A percentile compares a stretch with the other conserved stretches of the same genome.
Evolutionary conservation across 805 yeast genomes (phyloP).

Genomic region (Dipodascus albidus): DNA sequence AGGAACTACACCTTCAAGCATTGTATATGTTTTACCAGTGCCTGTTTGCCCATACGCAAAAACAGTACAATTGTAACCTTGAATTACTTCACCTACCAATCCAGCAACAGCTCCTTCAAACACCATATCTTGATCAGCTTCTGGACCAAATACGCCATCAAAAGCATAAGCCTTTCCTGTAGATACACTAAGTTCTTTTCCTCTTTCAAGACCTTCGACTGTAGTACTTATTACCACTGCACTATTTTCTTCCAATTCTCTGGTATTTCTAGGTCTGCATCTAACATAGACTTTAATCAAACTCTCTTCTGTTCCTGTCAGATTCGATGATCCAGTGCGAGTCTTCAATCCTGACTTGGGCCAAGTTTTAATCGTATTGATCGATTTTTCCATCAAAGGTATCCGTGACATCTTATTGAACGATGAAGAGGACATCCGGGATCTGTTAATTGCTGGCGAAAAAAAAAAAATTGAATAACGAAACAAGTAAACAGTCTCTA

Average conservation of each 20-base stretch:
- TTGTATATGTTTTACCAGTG: slow-evolving; percentile 82
- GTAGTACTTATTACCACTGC: slow-evolving; percentile 38
- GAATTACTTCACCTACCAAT: slow-evolving; percentile 52
- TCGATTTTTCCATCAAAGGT: neutral
- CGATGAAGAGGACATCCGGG: too few relatives aligned
- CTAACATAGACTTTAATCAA: slow-evolving; percentile 51
- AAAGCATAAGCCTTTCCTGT: slow-evolving; percentile 50
- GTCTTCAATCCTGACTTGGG: neutral
- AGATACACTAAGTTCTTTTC: slow-evolving; percentile 35
- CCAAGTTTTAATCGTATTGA: neutral
- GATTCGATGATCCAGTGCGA: neutral
- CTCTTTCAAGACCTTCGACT: neutral
- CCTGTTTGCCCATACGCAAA: slow-evolving; percentile 91
- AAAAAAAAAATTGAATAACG: too few relatives aligned
- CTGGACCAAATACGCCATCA: slow-evolving; percentile 77
- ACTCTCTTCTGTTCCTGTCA: neutral
- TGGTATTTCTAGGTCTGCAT: slow-evolving; percentile 48
- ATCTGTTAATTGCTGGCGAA: too few relatives aligned
- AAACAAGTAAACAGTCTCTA: too few relatives aligned
- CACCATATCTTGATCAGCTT: slow-evolving; percentile 57
- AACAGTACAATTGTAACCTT: slow-evolving; percentile 72
- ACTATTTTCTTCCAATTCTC: slow-evolving; percentile 47
- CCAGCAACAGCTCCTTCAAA: slow-evolving; percentile 60
- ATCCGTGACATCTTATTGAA: neutral
- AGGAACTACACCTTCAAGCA: slow-evolving; percentile 72